These are phyloP conservation scores for Starmera dryadoides DNA, from an alignment of 805 yeast species.

Conservation along the genomic window DNA sequence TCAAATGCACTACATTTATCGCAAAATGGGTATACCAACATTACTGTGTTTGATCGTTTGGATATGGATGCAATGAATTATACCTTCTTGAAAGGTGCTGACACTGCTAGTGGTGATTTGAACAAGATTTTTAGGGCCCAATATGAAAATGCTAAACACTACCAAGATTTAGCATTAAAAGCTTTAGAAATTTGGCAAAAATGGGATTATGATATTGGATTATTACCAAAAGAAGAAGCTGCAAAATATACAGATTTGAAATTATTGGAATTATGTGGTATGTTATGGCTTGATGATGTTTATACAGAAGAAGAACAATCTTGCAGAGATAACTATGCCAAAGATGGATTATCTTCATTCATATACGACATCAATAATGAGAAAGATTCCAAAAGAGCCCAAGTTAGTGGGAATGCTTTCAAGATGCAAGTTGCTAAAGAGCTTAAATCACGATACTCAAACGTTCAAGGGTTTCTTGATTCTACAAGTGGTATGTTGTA, in stretches of 20 bases:
- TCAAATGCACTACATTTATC: slow-evolving; percentile 36
- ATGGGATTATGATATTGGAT: slow-evolving; percentile 1
- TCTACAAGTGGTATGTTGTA: slow-evolving; percentile 27
- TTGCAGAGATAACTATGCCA: slow-evolving; percentile 1
- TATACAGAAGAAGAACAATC: not conserved
- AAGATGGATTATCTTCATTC: slow-evolving; percentile 20
- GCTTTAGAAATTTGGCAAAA: slow-evolving; percentile 6
- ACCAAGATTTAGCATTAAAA: slow-evolving; percentile 19
- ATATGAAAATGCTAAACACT: slow-evolving; percentile 29
- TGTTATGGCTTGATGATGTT: slow-evolving; percentile 3
- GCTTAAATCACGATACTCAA: slow-evolving; percentile 6
- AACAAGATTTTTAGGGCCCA: slow-evolving; percentile 32
- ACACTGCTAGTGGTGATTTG: slow-evolving; percentile 34
- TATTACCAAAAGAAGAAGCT: not conserved
- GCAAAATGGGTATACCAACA: slow-evolving; percentile 27
- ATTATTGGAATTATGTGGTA: slow-evolving; percentile 2
- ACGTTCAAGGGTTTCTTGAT: slow-evolving; percentile 20
- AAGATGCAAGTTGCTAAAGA: slow-evolving; percentile 17
- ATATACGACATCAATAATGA: slow-evolving; percentile 22
- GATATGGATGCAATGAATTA: slow-evolving; percentile 22
- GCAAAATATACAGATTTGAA: not conserved
- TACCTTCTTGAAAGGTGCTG: slow-evolving; percentile 29
- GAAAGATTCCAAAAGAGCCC: slow-evolving; percentile 24
- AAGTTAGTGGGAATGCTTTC: slow-evolving; percentile 20
- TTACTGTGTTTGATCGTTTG: slow-evolving; percentile 31